These are phyloP conservation scores for Phyllosticta paracitricarpa DNA, from an alignment of 2,329 filamentous ascomycete species.

Conservation along the genomic window DNA sequence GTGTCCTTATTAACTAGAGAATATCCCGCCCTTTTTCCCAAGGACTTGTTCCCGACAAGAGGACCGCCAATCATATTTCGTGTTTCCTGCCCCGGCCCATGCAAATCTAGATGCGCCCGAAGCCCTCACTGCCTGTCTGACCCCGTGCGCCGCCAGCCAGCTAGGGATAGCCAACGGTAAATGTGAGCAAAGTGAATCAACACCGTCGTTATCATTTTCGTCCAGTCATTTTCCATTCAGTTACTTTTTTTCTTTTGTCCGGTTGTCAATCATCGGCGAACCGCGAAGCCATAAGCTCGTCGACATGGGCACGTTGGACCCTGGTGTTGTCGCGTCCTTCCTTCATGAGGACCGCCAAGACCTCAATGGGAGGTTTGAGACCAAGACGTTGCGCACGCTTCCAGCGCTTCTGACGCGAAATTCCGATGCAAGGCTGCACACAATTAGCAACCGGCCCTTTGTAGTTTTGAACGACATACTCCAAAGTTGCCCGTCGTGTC, in stretches of 20 bases:
- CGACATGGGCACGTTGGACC: constrained; percentile 62
- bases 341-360: constrained; percentile 72
- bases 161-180: neutral
- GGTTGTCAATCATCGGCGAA: constrained; percentile 28
- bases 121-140: neutral
- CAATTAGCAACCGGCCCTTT: constrained; percentile 6
- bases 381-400: constrained; percentile 72
- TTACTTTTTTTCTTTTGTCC: too few relatives aligned
- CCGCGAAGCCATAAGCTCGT: constrained; percentile 49
- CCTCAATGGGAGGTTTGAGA: constrained; percentile 80
- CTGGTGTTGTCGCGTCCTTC: constrained; percentile 47
- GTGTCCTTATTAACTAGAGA: neutral
- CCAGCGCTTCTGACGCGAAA: constrained; percentile 75
- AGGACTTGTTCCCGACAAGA: neutral
- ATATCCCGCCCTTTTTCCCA: neutral
- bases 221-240: too few relatives aligned
- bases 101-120: neutral
- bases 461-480: constrained; percentile 46
- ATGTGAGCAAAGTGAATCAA: too few relatives aligned
- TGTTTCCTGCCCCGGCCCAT: neutral
- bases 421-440: constrained; percentile 74
- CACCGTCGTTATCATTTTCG: too few relatives aligned
- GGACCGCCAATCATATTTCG: neutral
- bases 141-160: neutral
- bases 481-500: constrained; percentile 88